A percentile compares a stretch with the other conserved stretches of the same genome.
These are phyloP conservation scores for Umbelopsis sp. DNA, from an alignment of 192 early-diverging fungal species.

Conservation along the genomic window DNA sequence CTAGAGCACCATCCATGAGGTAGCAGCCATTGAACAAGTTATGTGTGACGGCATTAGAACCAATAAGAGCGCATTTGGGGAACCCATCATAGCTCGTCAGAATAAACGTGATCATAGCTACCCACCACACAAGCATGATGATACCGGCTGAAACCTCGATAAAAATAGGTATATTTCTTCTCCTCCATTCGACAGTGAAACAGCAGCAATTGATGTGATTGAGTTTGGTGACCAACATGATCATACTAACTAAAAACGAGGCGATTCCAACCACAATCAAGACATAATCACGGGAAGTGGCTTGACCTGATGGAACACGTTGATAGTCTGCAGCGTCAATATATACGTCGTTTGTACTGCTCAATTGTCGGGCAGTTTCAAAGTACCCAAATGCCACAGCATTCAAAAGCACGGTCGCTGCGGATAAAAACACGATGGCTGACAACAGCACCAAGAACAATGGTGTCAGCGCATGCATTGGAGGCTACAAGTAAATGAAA, in stretches of 20 bases:
- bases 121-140: conserved; percentile 15
- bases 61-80: not conserved
- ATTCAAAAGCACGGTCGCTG: not conserved
- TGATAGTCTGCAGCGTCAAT: not conserved
- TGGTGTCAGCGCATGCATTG: conserved; percentile 3
- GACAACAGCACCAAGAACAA: conserved; percentile 2
- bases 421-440: not conserved
- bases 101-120: conserved; percentile 10
- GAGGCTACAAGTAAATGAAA: not conserved
- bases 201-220: not conserved
- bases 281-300: not conserved
- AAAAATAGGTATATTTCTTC: not conserved
- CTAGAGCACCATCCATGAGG: conserved; percentile 11
- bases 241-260: not conserved
- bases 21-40: not conserved
- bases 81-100: conserved; percentile 9
- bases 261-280: not conserved
- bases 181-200: not conserved
- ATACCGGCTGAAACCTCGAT: not conserved
- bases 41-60: not conserved
- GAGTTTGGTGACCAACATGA: not conserved
- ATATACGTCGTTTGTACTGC: not conserved
- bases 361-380: conserved; percentile 8
- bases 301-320: not conserved
- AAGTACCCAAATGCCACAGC: not conserved